Conservation (phyloP, 805 yeast species). For the Ogataea pini region DNA sequence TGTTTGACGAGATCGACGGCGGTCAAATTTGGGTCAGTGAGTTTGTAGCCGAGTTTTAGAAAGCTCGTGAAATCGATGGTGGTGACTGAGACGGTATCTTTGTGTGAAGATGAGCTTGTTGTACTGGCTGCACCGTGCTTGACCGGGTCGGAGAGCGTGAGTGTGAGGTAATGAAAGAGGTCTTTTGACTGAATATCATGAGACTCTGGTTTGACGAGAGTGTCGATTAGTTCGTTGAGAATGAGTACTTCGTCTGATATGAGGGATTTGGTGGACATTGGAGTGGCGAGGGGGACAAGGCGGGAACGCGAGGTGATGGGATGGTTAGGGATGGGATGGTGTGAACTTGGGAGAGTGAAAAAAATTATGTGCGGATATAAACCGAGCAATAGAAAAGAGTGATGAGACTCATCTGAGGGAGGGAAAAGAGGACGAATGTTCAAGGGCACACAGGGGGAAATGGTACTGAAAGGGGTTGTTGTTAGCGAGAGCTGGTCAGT, state of each 20-base stretch:
- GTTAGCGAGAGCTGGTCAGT: too few species aligned
- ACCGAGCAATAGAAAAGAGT: too few species aligned
- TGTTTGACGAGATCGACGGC: slow-evolving; percentile 10
- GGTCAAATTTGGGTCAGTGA: slow-evolving; percentile 18
- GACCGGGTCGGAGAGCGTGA: slow-evolving; percentile 9
- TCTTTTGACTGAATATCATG: slow-evolving; percentile 20
- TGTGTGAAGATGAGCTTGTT: neutral
- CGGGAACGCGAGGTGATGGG: too few species aligned
- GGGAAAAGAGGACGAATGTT: too few species aligned
- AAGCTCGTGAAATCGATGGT: slow-evolving; percentile 30
- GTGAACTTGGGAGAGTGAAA: too few species aligned
- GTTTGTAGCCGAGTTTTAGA: slow-evolving; percentile 28
- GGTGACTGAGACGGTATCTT: slow-evolving; percentile 20
- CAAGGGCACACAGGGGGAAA: too few species aligned
- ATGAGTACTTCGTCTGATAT: slow-evolving; percentile 25
- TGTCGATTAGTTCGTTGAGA: slow-evolving; percentile 27
- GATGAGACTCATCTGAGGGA: too few species aligned
- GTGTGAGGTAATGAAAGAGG: slow-evolving; percentile 22
- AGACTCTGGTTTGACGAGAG: slow-evolving; percentile 24
- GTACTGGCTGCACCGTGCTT: neutral
- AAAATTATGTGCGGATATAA: too few species aligned
- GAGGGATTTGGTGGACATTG: slow-evolving; percentile 1
- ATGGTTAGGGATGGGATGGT: too few species aligned
- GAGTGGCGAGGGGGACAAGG: neutral
- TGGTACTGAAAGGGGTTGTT: too few species aligned